A percentile compares a stretch with the other conserved stretches of the same genome.
Evolutionary conservation across 2,329 filamentous ascomycete species (phyloP).

Genomic region (Fusarium domesticum): DNA sequence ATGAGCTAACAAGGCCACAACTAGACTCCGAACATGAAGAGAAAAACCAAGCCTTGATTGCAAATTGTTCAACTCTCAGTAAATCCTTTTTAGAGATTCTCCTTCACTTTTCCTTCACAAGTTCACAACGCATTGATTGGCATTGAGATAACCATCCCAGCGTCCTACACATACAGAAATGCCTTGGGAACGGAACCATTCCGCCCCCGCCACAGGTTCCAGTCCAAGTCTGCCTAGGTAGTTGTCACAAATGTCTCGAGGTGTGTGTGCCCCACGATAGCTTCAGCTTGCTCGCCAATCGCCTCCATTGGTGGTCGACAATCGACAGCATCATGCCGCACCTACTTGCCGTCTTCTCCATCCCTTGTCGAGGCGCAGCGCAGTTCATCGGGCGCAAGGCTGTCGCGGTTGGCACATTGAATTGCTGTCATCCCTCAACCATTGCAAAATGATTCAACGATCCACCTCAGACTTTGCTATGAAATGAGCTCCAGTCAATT

Average conservation of each 20-base stretch:
- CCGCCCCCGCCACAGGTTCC: neutral
- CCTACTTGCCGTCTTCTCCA: neutral
- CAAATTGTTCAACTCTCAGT: too few relatives aligned
- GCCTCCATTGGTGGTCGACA: neutral
- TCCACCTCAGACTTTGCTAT: neutral
- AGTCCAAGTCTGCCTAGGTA: neutral
- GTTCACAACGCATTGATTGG: too few relatives aligned
- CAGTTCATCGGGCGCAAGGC: neutral
- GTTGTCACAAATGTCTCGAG: neutral
- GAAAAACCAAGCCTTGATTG: too few relatives aligned
- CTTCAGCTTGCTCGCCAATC: neutral
- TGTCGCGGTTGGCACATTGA: neutral
- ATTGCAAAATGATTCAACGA: too few relatives aligned
- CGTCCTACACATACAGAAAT: too few relatives aligned
- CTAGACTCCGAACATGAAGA: too few relatives aligned
- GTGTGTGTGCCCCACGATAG: neutral
- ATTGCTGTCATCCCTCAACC: too few relatives aligned
- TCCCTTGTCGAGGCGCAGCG: neutral
- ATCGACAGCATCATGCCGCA: neutral
- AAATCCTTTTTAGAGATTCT: too few relatives aligned
- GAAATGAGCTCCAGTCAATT: neutral
- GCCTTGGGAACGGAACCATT: neutral
- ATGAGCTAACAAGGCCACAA: too few relatives aligned
- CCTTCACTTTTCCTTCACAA: too few relatives aligned
- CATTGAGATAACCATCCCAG: too few relatives aligned